These are phyloP conservation scores for Lachnellula arida DNA, from an alignment of 2,329 filamentous ascomycete genomes.

Conservation along the genomic window DNA sequence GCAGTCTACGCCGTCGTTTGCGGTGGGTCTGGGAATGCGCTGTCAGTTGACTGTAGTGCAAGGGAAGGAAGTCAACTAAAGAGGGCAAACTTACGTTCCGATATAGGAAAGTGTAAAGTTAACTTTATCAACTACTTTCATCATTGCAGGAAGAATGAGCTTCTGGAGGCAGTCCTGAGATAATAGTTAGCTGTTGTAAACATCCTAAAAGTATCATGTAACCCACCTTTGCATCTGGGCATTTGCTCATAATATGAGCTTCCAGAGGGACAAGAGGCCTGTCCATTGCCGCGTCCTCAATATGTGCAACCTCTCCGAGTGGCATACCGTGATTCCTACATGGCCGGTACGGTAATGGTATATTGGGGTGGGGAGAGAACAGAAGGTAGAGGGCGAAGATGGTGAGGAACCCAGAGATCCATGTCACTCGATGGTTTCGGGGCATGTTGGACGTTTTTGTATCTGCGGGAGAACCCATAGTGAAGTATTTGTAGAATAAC, in stretches of 20 bases:
- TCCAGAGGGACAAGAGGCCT: conserved; percentile 66
- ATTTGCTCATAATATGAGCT: conserved; percentile 96
- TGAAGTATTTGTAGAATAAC: conserved; percentile 6
- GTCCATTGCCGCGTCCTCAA: background rate
- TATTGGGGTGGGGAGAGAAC: background rate
- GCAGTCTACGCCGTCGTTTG: conserved; percentile 80
- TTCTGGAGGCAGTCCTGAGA: conserved; percentile 68
- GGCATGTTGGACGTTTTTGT: conserved; percentile 10
- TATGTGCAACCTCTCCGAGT: background rate
- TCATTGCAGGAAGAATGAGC: conserved; percentile 82
- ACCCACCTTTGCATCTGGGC: conserved; percentile 72
- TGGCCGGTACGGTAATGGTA: background rate
- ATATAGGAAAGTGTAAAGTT: conserved; percentile 91
- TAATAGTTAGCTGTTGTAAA: conserved; percentile 1
- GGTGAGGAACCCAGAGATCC: conserved; percentile 16
- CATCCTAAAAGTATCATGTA: background rate
- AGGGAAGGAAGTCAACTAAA: background rate
- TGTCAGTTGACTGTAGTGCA: conserved; percentile 3
- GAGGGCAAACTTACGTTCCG: conserved; percentile 54
- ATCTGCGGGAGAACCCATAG: conserved; percentile 15
- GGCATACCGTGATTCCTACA: background rate
- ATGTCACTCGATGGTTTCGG: conserved; percentile 12
- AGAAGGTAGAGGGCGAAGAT: conserved; percentile 24
- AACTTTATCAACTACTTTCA: conserved; percentile 73
- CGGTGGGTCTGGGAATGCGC: conserved; percentile 48